A percentile compares a stretch with the other conserved stretches of the same genome.
These are phyloP conservation scores for Epichloe sp. DNA, from an alignment of 2,329 filamentous ascomycete species.

Conservation along the genomic window DNA sequence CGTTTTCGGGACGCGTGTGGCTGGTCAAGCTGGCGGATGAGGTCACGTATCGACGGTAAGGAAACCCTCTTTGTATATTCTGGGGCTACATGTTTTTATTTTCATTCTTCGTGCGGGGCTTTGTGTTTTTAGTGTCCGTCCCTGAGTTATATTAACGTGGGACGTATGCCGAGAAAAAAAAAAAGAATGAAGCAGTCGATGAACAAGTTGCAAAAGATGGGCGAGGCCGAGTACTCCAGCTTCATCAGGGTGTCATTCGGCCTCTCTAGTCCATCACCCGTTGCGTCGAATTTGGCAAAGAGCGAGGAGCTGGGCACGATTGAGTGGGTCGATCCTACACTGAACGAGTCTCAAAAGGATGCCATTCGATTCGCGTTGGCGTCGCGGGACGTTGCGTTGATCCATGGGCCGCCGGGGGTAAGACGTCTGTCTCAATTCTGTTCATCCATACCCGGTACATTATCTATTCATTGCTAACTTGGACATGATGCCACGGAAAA, in stretches of 20 bases:
- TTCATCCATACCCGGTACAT: background rate
- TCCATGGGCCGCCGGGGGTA: constrained; percentile 84
- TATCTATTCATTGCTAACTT: background rate
- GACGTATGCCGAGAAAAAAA: background rate
- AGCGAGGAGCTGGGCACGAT: constrained; percentile 34
- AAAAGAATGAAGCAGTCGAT: constrained; percentile 50
- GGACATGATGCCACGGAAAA: background rate
- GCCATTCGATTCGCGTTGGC: constrained; percentile 72
- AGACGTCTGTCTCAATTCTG: background rate
- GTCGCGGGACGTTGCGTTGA: constrained; percentile 69
- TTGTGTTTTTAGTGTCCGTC: background rate
- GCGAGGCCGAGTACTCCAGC: constrained; percentile 41
- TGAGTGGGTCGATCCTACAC: constrained; percentile 46
- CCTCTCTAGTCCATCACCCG: constrained; percentile 36
- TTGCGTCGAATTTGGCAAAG: constrained; percentile 26
- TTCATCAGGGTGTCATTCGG: constrained; percentile 53
- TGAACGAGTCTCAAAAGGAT: constrained; percentile 56
- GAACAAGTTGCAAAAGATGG: constrained; percentile 45
- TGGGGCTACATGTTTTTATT: background rate
- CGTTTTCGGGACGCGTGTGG: constrained; percentile 41
- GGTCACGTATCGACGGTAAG: constrained; percentile 47
- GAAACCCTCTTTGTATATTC: background rate
- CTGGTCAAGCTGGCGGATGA: constrained; percentile 55
- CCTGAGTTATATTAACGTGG: background rate
- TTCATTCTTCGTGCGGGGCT: background rate